Evolutionary conservation across 2,329 filamentous ascomycete species (phyloP).

Genomic region (Beauveria scarabaeidicola): DNA sequence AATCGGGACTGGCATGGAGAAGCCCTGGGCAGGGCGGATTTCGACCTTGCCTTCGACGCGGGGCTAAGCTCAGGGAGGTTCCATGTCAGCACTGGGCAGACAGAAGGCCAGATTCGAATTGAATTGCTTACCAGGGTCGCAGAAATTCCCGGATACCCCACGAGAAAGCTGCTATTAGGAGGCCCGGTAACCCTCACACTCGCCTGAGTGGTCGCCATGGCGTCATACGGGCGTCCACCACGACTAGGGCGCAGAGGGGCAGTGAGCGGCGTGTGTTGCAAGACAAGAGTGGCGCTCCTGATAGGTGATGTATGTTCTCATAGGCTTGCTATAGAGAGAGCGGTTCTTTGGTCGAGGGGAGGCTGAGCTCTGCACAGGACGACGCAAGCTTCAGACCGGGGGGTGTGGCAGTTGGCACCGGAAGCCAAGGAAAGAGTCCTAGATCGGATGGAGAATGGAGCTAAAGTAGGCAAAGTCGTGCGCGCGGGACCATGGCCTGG

Average conservation of each 20-base stretch:
- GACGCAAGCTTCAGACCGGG: neutral
- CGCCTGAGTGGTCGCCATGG: conserved; percentile 28
- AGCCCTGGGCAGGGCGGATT: conserved; percentile 77
- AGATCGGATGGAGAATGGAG: neutral
- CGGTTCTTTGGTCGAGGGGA: neutral
- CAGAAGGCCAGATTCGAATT: neutral
- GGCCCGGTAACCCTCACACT: conserved; percentile 90
- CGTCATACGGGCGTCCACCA: conserved; percentile 53
- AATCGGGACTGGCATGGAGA: conserved; percentile 80
- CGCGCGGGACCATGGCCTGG: neutral
- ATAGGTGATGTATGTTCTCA: neutral
- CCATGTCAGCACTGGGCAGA: conserved; percentile 12
- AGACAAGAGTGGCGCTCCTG: neutral
- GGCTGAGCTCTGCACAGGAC: neutral
- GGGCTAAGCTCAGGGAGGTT: conserved; percentile 49
- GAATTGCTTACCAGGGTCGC: conserved; percentile 74
- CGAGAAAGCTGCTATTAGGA: conserved; percentile 92
- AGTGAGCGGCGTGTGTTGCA: neutral
- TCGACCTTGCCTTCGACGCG: conserved; percentile 97
- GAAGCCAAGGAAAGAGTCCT: neutral
- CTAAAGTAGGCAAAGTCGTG: neutral
- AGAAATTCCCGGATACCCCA: conserved; percentile 96
- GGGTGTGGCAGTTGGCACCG: neutral
- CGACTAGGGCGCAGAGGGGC: conserved; percentile 1
- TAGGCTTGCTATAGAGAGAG: neutral